phyloP scores from a whole-genome alignment of 2,329 filamentous ascomycete genomes.

The Didymella segeticola region DNA sequence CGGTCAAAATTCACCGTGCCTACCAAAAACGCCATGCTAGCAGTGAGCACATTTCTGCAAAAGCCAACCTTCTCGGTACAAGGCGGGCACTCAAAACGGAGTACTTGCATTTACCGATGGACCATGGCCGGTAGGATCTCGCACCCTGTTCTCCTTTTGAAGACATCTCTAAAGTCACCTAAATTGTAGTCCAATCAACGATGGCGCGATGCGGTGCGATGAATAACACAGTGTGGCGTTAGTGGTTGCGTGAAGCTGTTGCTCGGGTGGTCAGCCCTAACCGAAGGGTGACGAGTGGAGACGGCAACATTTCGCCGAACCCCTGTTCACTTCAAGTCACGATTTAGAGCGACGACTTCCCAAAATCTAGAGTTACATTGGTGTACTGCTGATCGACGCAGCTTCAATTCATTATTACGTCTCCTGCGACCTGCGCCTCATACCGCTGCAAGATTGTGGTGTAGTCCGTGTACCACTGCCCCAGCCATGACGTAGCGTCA shows the following conservation, averaged over 20 bases:
- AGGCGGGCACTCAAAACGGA: not conserved
- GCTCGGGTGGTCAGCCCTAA: no score
- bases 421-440: slow-evolving; percentile 21
- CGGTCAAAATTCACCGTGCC: slow-evolving; percentile 32
- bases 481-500: slow-evolving; percentile 37
- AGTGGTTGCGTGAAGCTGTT: no score
- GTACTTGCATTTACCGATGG: not conserved
- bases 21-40: not conserved
- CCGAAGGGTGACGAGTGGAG: slow-evolving; percentile 1
- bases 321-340: not conserved
- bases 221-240: not conserved
- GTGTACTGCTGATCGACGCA: not conserved
- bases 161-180: not conserved
- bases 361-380: not conserved
- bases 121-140: not conserved
- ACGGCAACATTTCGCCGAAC: slow-evolving; percentile 15
- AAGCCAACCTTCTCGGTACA: not conserved
- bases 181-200: not conserved
- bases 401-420: slow-evolving; percentile 6
- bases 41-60: not conserved
- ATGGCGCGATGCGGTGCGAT: not conserved
- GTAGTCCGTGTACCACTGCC: slow-evolving; percentile 36
- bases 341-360: not conserved
- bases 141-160: not conserved
- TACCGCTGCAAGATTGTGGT: slow-evolving; percentile 31